phyloP scores from a whole-genome alignment of 1,284 basidiomycete species.

The Ceratorhiza oryzae-sativae region DNA sequence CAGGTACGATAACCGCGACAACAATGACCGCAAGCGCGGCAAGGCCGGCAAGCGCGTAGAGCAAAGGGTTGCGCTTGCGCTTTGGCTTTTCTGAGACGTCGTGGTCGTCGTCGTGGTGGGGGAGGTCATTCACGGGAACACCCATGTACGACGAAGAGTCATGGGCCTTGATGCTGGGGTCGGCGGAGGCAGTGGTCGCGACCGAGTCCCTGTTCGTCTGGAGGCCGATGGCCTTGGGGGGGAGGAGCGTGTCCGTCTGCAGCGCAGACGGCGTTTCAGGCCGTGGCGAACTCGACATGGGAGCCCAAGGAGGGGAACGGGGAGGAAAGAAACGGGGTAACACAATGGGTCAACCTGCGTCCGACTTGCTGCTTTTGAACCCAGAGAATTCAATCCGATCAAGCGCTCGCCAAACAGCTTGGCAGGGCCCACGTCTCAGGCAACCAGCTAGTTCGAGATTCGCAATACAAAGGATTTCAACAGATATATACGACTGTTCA shows the following conservation, averaged over 20 bases:
- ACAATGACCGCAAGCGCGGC: conserved; percentile 35
- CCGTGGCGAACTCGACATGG: conserved; percentile 23
- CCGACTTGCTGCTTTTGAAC: conserved; percentile 7
- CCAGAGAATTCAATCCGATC: not conserved
- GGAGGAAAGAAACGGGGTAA: not conserved
- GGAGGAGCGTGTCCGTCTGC: conserved; percentile 33
- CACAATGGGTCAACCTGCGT: not conserved
- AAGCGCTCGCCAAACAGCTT: conserved; percentile 26
- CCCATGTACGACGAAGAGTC: conserved; percentile 15
- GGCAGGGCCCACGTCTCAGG: conserved; percentile 18
- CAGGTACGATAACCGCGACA: conserved; percentile 43
- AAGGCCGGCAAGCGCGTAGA: conserved; percentile 24
- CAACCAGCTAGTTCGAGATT: not conserved
- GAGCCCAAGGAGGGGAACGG: not conserved
- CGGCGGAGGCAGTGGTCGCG: conserved; percentile 21
- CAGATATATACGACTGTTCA: not conserved
- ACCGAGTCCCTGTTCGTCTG: conserved; percentile 39
- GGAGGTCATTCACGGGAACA: conserved; percentile 15
- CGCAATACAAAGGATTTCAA: not conserved
- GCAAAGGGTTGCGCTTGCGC: conserved; percentile 5
- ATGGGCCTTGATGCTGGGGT: conserved; percentile 31
- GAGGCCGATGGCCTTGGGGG: conserved; percentile 32
- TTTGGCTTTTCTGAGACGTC: not conserved
- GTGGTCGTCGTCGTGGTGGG: not conserved
- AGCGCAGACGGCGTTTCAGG: conserved; percentile 33